Evolutionary conservation across 2,329 filamentous ascomycete genomes (phyloP).

Genomic region (Colletotrichum phormii): DNA sequence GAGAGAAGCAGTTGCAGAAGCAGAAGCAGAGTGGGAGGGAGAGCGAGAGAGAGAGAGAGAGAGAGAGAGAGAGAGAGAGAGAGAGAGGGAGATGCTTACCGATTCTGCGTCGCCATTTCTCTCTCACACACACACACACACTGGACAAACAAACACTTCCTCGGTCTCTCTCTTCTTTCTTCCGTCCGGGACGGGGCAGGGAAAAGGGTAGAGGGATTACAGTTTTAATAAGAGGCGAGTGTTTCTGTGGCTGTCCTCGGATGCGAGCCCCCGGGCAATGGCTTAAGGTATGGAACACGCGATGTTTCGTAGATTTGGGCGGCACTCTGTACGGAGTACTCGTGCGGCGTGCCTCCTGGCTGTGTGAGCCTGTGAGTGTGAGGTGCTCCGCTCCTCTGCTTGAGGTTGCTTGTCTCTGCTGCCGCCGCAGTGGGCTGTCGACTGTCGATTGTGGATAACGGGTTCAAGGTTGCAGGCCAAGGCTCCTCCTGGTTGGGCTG

Average conservation of each 20-base stretch:
- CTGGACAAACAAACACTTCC: slow-evolving; percentile 9
- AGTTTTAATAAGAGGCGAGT: slow-evolving; percentile 33
- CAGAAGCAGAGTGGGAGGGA: background rate
- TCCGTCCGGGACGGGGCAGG: background rate
- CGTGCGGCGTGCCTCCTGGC: slow-evolving; percentile 21
- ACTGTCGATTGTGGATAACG: background rate
- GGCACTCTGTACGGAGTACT: slow-evolving; percentile 15
- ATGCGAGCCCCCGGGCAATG: slow-evolving; percentile 26
- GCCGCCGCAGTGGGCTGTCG: slow-evolving; percentile 4
- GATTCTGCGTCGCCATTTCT: slow-evolving; percentile 50
- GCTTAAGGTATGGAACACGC: slow-evolving; percentile 37
- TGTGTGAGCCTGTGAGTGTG: no score
- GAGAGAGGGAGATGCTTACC: slow-evolving; percentile 41
- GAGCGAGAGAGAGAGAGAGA: background rate
- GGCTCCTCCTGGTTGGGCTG: background rate
- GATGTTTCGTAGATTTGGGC: slow-evolving; percentile 36
- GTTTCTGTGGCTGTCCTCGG: slow-evolving; percentile 32
- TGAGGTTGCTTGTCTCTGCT: background rate
- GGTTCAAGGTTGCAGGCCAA: slow-evolving; percentile 8
- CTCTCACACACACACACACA: background rate
- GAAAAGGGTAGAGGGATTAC: slow-evolving; percentile 22
- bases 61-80: background rate
- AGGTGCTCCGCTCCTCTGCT: slow-evolving; percentile 17
- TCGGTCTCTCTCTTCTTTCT: slow-evolving; percentile 11
- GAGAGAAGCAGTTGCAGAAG: background rate